Percentiles rank a stretch among this genome's conserved stretches.
These are phyloP conservation scores for Turritis glabra DNA, from an alignment of 345 rosid species.

Conservation along the genomic window DNA sequence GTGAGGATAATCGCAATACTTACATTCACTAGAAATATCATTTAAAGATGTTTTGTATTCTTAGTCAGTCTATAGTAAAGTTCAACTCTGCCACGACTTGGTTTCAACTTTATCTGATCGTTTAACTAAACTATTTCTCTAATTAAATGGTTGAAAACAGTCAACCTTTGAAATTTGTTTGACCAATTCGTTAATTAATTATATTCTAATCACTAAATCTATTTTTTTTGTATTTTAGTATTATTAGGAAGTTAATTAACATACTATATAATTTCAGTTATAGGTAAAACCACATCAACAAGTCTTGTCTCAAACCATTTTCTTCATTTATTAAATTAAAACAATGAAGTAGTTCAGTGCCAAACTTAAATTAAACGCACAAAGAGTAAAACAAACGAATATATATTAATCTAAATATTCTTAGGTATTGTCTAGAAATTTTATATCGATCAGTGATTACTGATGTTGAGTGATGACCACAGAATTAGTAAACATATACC, in stretches of 20 bases:
- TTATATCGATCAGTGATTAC: no score
- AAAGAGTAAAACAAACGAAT: neutral
- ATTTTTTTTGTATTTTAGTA: neutral
- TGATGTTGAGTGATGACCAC: neutral
- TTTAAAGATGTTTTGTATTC: neutral
- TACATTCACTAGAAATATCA: neutral
- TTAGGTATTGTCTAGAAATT: neutral
- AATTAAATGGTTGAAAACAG: slow-evolving; percentile 2
- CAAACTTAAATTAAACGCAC: neutral
- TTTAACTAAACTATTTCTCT: no score
- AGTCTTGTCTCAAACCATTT: neutral
- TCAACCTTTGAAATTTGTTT: slow-evolving; percentile 19
- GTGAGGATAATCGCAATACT: neutral
- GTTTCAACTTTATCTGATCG: neutral
- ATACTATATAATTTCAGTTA: neutral
- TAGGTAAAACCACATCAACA: slow-evolving; percentile 18
- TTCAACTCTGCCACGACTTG: neutral
- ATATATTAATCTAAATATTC: neutral
- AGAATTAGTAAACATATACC: neutral
- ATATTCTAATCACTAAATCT: slow-evolving; percentile 4
- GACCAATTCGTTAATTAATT: neutral
- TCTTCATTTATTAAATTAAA: neutral
- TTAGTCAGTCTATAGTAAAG: neutral
- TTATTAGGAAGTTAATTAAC: slow-evolving; percentile 6
- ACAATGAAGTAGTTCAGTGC: neutral